Evolutionary conservation across 805 yeast species (phyloP).

Genomic region (Dipodascopsis uninucleata): DNA sequence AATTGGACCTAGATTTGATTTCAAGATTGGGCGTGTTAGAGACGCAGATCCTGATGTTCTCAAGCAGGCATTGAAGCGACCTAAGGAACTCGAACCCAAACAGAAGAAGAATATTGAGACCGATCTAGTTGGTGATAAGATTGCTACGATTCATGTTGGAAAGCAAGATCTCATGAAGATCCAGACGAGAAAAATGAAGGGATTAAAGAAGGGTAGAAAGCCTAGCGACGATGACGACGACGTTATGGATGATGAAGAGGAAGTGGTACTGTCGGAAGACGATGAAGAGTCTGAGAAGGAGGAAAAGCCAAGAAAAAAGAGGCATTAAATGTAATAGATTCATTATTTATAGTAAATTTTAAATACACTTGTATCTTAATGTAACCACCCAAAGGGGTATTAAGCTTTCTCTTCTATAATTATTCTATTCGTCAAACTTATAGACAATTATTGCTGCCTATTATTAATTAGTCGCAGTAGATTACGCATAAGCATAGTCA

Average conservation of each 20-base stretch:
- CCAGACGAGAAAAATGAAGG: constrained; percentile 98
- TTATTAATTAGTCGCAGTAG: constrained; percentile 77
- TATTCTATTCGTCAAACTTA: neutral
- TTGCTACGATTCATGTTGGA: constrained; percentile 95
- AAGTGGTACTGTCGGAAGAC: constrained; percentile 26
- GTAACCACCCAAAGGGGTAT: neutral
- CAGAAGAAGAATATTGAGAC: constrained; percentile 83
- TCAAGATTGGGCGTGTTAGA: constrained; percentile 82
- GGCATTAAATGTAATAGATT: neutral
- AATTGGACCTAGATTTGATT: constrained; percentile 93
- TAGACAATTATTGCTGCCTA: constrained; percentile 13
- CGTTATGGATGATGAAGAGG: constrained; percentile 41
- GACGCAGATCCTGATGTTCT: constrained; percentile 81
- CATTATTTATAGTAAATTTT: neutral
- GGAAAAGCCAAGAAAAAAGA: constrained; percentile 15
- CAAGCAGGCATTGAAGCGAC: constrained; percentile 79
- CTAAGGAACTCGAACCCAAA: constrained; percentile 77
- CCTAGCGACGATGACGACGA: constrained; percentile 42
- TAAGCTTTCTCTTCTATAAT: neutral
- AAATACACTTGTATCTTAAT: neutral
- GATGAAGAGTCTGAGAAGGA: constrained; percentile 29
- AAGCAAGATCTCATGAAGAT: constrained; percentile 84
- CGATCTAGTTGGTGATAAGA: constrained; percentile 91
- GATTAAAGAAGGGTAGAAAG: constrained; percentile 73
- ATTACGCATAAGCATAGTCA: constrained; percentile 88